Evolutionary conservation across 306 rosid genomes (phyloP).

Genomic region (Astragalus glycyphyllos): DNA sequence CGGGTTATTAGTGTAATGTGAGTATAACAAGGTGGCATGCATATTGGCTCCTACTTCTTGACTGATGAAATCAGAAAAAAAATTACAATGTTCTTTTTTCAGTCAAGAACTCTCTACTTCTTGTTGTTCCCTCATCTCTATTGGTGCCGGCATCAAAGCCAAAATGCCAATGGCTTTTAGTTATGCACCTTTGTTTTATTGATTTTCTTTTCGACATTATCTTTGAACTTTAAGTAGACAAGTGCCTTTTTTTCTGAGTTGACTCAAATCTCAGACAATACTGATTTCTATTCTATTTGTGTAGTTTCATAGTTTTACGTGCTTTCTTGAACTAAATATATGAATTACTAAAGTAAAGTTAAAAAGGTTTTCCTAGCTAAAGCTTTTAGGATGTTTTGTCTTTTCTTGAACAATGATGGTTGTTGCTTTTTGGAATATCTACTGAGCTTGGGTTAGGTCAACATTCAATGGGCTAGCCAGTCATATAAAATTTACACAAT

Average conservation of each 20-base stretch:
- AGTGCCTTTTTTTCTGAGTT: too few species aligned
- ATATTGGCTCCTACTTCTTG: not conserved
- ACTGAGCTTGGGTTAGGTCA: not conserved
- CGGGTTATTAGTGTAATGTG: slow-evolving; percentile 1
- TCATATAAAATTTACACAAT: not conserved
- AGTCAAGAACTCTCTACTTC: not conserved
- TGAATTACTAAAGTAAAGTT: not conserved
- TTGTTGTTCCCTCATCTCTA: not conserved
- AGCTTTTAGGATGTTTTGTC: not conserved
- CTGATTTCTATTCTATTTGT: too few species aligned
- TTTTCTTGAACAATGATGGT: slow-evolving; percentile 5
- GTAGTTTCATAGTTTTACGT: not conserved
- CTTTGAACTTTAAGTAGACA: too few species aligned
- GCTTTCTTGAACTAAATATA: not conserved
- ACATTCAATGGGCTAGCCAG: not conserved
- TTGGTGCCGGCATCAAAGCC: not conserved
- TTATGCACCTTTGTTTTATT: not conserved
- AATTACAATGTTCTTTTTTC: not conserved
- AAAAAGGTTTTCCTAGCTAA: not conserved
- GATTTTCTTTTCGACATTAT: too few species aligned
- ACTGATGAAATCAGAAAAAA: slow-evolving; percentile 3
- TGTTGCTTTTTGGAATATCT: not conserved
- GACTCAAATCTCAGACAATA: too few species aligned
- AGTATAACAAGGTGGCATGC: slow-evolving; percentile 25
- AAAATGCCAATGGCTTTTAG: not conserved